Evolutionary conservation across 202 grass and related monocot species (phyloP), one percentile per base, ranked within the genome.

Genomic region (Carex sylvatica): DNA sequence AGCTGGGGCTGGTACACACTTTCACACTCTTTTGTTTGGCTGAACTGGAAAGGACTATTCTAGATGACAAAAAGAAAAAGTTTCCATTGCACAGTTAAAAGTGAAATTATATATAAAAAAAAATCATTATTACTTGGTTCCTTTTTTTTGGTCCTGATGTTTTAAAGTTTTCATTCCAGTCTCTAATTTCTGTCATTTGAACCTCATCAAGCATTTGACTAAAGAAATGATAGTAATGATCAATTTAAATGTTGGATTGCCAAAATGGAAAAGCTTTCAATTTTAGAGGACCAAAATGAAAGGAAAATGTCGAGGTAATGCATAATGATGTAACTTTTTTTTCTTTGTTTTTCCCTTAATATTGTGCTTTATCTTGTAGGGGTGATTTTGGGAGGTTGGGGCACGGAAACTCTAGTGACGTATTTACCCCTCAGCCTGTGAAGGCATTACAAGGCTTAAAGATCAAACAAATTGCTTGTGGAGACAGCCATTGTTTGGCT

Each of bases 381-480:
- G 96, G 96, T 6, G 93, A 99, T 75, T 99, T 99, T 63, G 96
- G 96, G 70, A 93, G 96, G 86, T 90, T 99, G 4, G 96, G 96
- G 0, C 96, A 99, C 23, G 96, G 96, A 76, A 93, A 99, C 9
- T 99, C 96, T 66, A 99, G 86, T 86, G 96, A 99, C 42, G 92
- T 99, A 11, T 95, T 99, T 85, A 93, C 89, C 72, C 96, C 96
- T 8, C 96, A 99, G 83, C 91, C 96, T 20, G 82, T 99, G 83
- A 95, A 88, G 79, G 89, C 91, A 81, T 86, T 99, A 69, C 92
- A 95, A 83, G 91, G 96, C 61, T 83, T 99, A 72, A 85, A 89
- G 84, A 99, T 99, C 88, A 95, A 90, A 83, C 92, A 99, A 89
- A 91, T 99, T 38, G 96, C 92, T 65, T 99, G 96, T 80, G 96